A percentile compares a stretch with the other conserved stretches of the same genome.
phyloP scores from a whole-genome alignment of 345 rosid genomes.

The Brassica carinata region DNA sequence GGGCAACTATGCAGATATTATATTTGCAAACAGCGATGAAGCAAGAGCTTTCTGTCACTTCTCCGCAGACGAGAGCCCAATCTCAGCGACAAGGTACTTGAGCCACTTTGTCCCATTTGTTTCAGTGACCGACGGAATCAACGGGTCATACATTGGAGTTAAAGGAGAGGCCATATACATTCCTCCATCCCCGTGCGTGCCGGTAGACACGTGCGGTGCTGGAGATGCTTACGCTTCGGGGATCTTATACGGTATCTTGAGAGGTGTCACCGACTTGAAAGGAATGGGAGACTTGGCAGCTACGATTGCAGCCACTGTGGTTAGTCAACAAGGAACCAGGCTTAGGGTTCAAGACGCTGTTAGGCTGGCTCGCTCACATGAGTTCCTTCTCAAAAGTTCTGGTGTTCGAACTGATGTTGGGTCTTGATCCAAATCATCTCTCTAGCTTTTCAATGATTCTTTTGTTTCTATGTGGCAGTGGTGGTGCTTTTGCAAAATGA shows the following conservation, averaged over 20 bases:
- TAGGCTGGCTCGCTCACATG: conserved; percentile 65
- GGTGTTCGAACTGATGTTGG: conserved; percentile 57
- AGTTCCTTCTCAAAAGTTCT: conserved; percentile 45
- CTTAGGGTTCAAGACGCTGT: conserved; percentile 74
- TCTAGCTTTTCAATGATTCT: conserved; percentile 48
- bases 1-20: conserved; percentile 75
- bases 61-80: conserved; percentile 64
- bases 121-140: conserved; percentile 85
- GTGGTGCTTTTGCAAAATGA: conserved; percentile 12
- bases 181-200: conserved; percentile 82
- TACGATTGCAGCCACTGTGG: conserved; percentile 86
- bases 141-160: conserved; percentile 87
- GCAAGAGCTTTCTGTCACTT: conserved; percentile 88
- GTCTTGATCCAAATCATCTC: conserved; percentile 49
- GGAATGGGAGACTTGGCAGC: conserved; percentile 87
- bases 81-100: conserved; percentile 77
- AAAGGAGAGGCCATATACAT: conserved; percentile 95
- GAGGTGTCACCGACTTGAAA: conserved; percentile 74
- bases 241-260: conserved; percentile 72
- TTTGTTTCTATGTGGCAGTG: conserved; percentile 18
- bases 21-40: conserved; percentile 88
- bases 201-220: conserved; percentile 87
- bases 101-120: conserved; percentile 91
- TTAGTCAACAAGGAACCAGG: conserved; percentile 90
- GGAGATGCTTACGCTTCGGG: conserved; percentile 98